These are phyloP conservation scores for Epichloe festucae DNA, from an alignment of 2,329 filamentous ascomycete species.

Conservation along the genomic window DNA sequence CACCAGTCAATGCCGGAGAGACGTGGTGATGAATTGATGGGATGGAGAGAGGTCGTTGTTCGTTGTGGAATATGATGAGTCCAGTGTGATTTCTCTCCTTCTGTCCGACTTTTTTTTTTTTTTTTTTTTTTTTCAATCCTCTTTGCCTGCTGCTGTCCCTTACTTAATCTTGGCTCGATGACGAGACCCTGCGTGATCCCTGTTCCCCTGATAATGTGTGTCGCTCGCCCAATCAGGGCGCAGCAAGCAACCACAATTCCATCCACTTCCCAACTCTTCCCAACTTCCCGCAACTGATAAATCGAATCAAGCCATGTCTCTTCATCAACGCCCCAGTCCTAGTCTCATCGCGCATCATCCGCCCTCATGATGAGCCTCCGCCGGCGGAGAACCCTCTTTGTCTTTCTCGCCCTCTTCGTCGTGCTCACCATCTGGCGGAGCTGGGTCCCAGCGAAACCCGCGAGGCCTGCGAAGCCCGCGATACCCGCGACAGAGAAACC, in stretches of 20 bases:
- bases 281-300: no score
- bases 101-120: no score
- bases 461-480: neutral
- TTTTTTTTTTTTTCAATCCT: no score
- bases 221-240: neutral
- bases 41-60: no score
- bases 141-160: no score
- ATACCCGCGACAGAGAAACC: neutral
- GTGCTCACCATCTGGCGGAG: conserved; percentile 5
- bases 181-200: no score
- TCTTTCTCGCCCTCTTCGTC: conserved; percentile 3
- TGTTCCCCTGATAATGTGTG: neutral
- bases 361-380: conserved; percentile 5
- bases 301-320: neutral
- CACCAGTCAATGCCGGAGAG: no score
- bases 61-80: no score
- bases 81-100: no score
- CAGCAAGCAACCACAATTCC: neutral
- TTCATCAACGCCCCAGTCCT: no score
- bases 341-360: neutral
- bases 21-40: no score
- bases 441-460: neutral
- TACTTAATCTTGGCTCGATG: no score
- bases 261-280: neutral
- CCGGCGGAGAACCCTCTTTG: conserved; percentile 4